phyloP scores from a whole-genome alignment of 345 rosid species.

The Salix exigua region DNA sequence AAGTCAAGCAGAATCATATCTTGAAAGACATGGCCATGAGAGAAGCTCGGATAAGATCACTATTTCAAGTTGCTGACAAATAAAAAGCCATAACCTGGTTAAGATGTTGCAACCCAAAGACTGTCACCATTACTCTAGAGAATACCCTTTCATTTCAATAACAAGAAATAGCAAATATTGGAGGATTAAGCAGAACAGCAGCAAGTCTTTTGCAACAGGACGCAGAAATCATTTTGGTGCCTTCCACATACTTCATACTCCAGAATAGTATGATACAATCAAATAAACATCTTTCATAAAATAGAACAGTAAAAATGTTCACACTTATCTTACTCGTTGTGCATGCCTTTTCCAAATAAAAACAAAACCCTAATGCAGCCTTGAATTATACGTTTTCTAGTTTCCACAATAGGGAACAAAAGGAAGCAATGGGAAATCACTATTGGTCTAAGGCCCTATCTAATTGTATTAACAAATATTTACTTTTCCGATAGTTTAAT shows the following conservation, averaged over 20 bases:
- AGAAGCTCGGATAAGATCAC: not conserved
- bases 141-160: not conserved
- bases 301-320: not conserved
- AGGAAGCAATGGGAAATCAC: not conserved
- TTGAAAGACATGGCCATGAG: not conserved
- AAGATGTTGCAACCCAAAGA: conserved; percentile 6
- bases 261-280: not conserved
- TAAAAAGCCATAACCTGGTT: not conserved
- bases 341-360: not conserved
- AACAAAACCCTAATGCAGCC: not conserved
- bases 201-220: not conserved
- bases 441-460: not conserved
- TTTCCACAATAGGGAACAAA: not conserved
- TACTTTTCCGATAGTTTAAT: not conserved
- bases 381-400: not conserved
- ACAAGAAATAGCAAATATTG: not conserved
- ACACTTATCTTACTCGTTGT: not conserved
- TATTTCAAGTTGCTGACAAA: not conserved
- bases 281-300: not conserved
- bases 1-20: not conserved
- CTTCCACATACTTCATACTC: not conserved
- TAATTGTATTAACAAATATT: not conserved
- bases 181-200: conserved; percentile 8
- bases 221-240: not conserved
- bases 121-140: not conserved